Conservation (phyloP, 176 grass and related monocot genomes). For the Oryza coarctata region DNA sequence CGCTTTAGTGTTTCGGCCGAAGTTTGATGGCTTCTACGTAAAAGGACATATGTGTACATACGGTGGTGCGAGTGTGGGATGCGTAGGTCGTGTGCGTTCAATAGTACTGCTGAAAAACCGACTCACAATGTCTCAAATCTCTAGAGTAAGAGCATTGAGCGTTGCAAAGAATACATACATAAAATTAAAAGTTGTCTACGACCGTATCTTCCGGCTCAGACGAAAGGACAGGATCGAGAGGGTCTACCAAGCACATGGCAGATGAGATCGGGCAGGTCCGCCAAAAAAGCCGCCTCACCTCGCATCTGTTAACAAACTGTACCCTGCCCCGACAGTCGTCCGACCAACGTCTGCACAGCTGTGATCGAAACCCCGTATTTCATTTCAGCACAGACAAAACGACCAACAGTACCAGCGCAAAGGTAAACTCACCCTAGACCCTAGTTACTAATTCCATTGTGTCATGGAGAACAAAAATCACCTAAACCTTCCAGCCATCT, state of each 20-base stretch:
- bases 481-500: no score
- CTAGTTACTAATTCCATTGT: constrained; percentile 6
- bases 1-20: no score
- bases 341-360: constrained; percentile 63
- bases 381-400: constrained; percentile 35
- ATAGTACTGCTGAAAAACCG: no score
- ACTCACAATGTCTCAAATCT: no score
- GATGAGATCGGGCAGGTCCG: constrained; percentile 22
- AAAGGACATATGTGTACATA: no score
- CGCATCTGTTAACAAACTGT: constrained; percentile 55
- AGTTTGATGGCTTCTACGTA: no score
- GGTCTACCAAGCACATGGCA: constrained; percentile 53
- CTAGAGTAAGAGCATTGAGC: no score
- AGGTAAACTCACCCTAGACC: no score
- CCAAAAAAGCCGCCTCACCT: constrained; percentile 32
- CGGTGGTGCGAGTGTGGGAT: no score
- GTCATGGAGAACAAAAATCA: no score
- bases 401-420: no score
- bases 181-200: constrained; percentile 3
- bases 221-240: constrained; percentile 55
- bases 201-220: constrained; percentile 35
- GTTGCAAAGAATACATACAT: constrained; percentile 34
- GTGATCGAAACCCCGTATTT: constrained; percentile 29
- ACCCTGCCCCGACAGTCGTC: constrained; percentile 56
- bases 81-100: no score